Conservation (phyloP, 495 filamentous ascomycete genomes). For the Aspergillus egyptiacus region DNA sequence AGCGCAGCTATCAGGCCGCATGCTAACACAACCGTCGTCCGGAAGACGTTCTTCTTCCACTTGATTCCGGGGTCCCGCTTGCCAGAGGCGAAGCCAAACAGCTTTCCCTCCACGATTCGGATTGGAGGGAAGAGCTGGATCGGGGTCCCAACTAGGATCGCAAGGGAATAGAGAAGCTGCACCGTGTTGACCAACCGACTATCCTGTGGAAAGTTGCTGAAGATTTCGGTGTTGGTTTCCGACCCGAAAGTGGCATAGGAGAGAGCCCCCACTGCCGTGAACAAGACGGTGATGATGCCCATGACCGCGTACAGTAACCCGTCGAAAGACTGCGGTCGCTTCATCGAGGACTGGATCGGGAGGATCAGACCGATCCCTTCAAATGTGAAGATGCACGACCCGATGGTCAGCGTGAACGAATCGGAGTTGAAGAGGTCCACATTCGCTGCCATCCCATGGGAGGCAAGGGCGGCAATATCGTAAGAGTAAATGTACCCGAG, state of each 20-base stretch:
- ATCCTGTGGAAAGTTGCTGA: slow-evolving; percentile 86
- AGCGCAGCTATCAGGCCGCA: slow-evolving; percentile 79
- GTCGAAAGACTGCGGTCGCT: slow-evolving; percentile 73
- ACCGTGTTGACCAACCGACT: slow-evolving; percentile 82
- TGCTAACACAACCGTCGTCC: slow-evolving; percentile 70
- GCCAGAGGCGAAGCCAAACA: slow-evolving; percentile 65
- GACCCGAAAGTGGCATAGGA: slow-evolving; percentile 89
- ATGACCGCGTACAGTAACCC: slow-evolving; percentile 73
- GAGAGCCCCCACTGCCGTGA: slow-evolving; percentile 80
- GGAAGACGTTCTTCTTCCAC: slow-evolving; percentile 92
- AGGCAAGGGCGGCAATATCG: slow-evolving; percentile 70
- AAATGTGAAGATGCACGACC: slow-evolving; percentile 93
- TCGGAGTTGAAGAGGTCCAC: slow-evolving; percentile 73
- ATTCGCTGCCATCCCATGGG: slow-evolving; percentile 62
- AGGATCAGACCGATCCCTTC: slow-evolving; percentile 93
- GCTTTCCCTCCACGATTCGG: slow-evolving; percentile 50
- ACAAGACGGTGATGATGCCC: slow-evolving; percentile 81
- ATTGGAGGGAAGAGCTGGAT: slow-evolving; percentile 94
- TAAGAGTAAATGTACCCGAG: slow-evolving; percentile 87
- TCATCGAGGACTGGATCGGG: slow-evolving; percentile 91
- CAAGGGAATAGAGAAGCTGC: slow-evolving; percentile 83
- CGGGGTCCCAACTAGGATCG: slow-evolving; percentile 82
- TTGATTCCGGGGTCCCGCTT: slow-evolving; percentile 88
- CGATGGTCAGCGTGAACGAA: slow-evolving; percentile 87
- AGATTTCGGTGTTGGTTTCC: slow-evolving; percentile 81